Percentiles rank a stretch among this genome's conserved stretches.
Evolutionary conservation across 163 green algal species (phyloP).

Genomic region (Coccomyxa subellipsoidea): DNA sequence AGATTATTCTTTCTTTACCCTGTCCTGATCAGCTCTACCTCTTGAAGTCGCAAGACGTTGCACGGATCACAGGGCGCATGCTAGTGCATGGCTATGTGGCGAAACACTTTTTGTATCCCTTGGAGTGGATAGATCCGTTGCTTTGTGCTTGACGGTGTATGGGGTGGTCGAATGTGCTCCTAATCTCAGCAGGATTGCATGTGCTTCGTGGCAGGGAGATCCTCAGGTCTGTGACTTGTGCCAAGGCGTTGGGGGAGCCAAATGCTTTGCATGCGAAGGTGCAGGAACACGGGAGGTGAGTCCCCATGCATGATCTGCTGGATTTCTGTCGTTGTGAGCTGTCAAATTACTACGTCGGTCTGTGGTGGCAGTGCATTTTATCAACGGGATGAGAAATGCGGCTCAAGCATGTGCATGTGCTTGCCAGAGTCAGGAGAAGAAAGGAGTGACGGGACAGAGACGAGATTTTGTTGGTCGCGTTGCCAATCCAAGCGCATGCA

Average conservation of each 20-base stretch:
- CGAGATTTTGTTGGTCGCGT: not conserved
- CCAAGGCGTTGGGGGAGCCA: slow-evolving; percentile 3
- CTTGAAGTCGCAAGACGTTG: no score
- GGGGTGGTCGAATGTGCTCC: not conserved
- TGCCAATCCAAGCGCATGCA: slow-evolving; percentile 3
- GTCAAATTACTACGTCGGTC: not conserved
- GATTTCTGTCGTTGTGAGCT: not conserved
- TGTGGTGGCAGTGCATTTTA: no score
- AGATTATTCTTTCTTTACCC: no score
- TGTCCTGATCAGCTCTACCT: no score
- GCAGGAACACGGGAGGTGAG: not conserved
- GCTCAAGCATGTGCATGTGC: not conserved
- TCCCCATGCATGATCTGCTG: not conserved
- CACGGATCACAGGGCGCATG: no score
- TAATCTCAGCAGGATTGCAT: not conserved
- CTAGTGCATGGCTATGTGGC: no score
- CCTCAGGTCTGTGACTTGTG: slow-evolving; percentile 15
- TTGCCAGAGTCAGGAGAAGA: not conserved
- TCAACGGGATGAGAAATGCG: not conserved
- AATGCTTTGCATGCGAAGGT: slow-evolving; percentile 13
- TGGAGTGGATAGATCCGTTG: no score
- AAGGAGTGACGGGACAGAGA: not conserved
- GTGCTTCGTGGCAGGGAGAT: not conserved
- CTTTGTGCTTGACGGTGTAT: not conserved
- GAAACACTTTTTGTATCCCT: no score